A percentile compares a stretch with the other conserved stretches of the same genome.
phyloP scores from a whole-genome alignment of 164 flowering plant species.

The Vitis labrusca region DNA sequence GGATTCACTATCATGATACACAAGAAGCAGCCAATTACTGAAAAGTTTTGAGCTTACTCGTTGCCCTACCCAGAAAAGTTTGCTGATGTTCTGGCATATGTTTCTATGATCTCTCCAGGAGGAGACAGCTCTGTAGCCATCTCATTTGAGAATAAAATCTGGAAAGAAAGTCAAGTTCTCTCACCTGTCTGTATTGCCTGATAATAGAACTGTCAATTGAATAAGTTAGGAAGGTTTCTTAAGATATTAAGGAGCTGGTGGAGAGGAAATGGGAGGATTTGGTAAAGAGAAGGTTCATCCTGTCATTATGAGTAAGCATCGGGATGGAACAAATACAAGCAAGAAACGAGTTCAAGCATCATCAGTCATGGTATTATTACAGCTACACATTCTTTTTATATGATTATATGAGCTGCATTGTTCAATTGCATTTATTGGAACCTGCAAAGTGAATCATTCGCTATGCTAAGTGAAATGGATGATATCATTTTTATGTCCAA shows the following conservation, averaged over 20 bases:
- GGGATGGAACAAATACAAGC: conserved; percentile 18
- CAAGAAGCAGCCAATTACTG: no score
- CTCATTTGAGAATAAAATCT: not conserved
- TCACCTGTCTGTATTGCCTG: not conserved
- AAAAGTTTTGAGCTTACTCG: no score
- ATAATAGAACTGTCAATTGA: not conserved
- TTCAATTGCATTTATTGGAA: not conserved
- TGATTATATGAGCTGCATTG: not conserved
- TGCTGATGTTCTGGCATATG: not conserved
- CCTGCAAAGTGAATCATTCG: not conserved
- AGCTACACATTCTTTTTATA: not conserved
- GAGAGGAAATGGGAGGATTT: conserved; percentile 3
- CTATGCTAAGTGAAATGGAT: not conserved
- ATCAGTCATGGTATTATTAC: conserved; percentile 14
- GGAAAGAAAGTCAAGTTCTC: not conserved
- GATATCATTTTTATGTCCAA: no score
- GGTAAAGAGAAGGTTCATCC: not conserved
- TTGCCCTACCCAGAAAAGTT: not conserved
- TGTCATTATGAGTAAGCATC: conserved; percentile 17
- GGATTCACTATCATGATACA: no score
- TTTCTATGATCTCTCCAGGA: conserved; percentile 1
- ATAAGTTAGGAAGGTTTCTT: not conserved
- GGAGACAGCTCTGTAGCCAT: not conserved
- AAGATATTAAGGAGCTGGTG: not conserved
- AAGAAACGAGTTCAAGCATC: conserved; percentile 15